These are phyloP conservation scores for Ogataea allantospora DNA, from an alignment of 805 yeast species.

Conservation along the genomic window DNA sequence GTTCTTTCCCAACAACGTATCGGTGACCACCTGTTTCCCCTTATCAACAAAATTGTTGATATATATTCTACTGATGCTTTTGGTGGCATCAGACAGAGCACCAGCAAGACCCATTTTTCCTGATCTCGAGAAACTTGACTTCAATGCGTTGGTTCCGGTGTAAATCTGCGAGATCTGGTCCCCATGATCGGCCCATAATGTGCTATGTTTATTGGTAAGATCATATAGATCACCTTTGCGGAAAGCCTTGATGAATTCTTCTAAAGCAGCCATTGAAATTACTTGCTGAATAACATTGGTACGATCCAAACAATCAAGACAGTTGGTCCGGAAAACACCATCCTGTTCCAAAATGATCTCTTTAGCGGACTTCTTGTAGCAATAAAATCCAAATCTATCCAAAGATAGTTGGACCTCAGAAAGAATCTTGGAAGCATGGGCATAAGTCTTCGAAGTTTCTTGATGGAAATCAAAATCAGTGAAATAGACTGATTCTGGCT, in stretches of 20 bases:
- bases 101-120: constrained; percentile 98
- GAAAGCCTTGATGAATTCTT: constrained; percentile 45
- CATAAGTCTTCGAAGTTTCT: constrained; percentile 87
- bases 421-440: constrained; percentile 71
- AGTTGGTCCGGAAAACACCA: constrained; percentile 91
- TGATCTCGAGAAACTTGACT: constrained; percentile 88
- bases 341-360: constrained; percentile 71
- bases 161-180: constrained; percentile 94
- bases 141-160: constrained; percentile 96
- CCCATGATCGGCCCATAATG: constrained; percentile 98
- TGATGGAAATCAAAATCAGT: constrained; percentile 93
- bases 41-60: constrained; percentile 95
- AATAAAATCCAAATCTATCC: constrained; percentile 78
- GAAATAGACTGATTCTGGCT: constrained; percentile 45
- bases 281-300: constrained; percentile 89
- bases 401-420: constrained; percentile 64
- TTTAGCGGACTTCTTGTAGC: constrained; percentile 57
- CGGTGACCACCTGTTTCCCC: constrained; percentile 86
- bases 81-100: constrained; percentile 94
- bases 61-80: constrained; percentile 91
- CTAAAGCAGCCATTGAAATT: constrained; percentile 69
- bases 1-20: constrained; percentile 76
- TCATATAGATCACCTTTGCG: constrained; percentile 40
- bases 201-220: constrained; percentile 70
- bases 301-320: constrained; percentile 92